Evolutionary conservation across 768 basidiomycete genomes (phyloP).

Genomic region (Boletus edulis): DNA sequence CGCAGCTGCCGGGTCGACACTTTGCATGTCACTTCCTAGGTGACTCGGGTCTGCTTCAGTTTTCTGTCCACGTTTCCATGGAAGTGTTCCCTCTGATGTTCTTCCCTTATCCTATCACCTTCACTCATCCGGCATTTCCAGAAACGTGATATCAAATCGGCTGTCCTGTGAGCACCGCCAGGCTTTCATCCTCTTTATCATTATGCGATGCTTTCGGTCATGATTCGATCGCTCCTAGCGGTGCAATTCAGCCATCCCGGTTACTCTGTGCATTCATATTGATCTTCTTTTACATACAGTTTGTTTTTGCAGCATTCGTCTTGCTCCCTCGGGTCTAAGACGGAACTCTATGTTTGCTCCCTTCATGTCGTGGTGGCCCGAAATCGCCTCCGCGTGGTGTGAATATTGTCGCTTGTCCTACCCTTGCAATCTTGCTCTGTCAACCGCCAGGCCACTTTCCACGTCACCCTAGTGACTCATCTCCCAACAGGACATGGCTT

Average conservation of each 20-base stretch:
- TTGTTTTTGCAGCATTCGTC: conserved; percentile 15
- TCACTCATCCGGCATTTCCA: conserved; percentile 28
- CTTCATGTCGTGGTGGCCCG: conserved; percentile 22
- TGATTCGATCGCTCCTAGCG: conserved; percentile 31
- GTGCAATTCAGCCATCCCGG: conserved; percentile 19
- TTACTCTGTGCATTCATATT: conserved; percentile 14
- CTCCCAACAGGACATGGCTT: conserved; percentile 9
- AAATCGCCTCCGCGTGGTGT: conserved; percentile 20
- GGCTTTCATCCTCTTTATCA: conserved; percentile 29
- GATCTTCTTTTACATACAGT: conserved; percentile 34
- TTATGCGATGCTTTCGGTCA: conserved; percentile 28
- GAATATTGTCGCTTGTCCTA: conserved; percentile 19
- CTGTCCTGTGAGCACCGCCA: conserved; percentile 32
- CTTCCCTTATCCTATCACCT: conserved; percentile 15
- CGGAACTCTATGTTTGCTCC: conserved; percentile 28
- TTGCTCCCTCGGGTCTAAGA: conserved; percentile 30
- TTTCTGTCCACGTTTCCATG: conserved; percentile 20
- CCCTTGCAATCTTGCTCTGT: conserved; percentile 10
- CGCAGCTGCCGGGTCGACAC: conserved; percentile 18
- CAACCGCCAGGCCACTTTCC: conserved; percentile 8
- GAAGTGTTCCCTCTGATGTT: conserved; percentile 7
- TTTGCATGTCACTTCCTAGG: conserved; percentile 12
- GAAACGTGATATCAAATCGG: conserved; percentile 33
- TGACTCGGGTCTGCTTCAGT: background rate
- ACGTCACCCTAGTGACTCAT: conserved; percentile 7